A percentile compares a stretch with the other conserved stretches of the same genome.
phyloP scores from a whole-genome alignment of 2,329 filamentous ascomycete genomes.

The Atkinsonella texensis region DNA sequence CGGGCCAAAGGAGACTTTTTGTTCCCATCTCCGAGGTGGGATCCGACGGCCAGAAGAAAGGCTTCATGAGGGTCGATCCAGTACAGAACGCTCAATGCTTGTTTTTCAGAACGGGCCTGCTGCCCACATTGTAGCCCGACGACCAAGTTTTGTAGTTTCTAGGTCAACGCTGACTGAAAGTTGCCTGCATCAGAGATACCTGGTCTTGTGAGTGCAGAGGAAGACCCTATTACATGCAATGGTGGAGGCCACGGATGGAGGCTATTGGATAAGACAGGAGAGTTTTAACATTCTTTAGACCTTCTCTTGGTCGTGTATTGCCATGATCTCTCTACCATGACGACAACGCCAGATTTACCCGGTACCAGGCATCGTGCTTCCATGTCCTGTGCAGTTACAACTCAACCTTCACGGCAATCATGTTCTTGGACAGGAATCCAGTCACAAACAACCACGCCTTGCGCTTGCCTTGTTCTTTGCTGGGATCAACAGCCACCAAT shows the following conservation, averaged over 20 bases:
- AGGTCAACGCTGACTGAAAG: too few species aligned
- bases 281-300: not conserved
- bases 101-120: too few species aligned
- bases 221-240: not conserved
- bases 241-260: not conserved
- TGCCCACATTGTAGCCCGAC: too few species aligned
- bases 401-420: slow-evolving; percentile 41
- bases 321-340: not conserved
- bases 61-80: too few species aligned
- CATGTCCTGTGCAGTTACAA: slow-evolving; percentile 16
- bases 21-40: too few species aligned
- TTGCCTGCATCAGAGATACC: slow-evolving; percentile 40
- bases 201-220: not conserved
- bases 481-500: slow-evolving; percentile 39
- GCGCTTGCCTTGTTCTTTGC: slow-evolving; percentile 27
- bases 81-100: too few species aligned
- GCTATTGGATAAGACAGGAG: too few species aligned
- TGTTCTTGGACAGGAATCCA: slow-evolving; percentile 36
- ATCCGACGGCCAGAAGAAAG: too few species aligned
- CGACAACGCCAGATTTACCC: not conserved
- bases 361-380: not conserved
- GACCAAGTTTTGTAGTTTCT: slow-evolving; percentile 43
- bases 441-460: slow-evolving; percentile 47
- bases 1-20: too few species aligned
- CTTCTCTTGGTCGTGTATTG: not conserved